Conservation (phyloP, 2,329 filamentous ascomycete species). For the Alternaria sp. region DNA sequence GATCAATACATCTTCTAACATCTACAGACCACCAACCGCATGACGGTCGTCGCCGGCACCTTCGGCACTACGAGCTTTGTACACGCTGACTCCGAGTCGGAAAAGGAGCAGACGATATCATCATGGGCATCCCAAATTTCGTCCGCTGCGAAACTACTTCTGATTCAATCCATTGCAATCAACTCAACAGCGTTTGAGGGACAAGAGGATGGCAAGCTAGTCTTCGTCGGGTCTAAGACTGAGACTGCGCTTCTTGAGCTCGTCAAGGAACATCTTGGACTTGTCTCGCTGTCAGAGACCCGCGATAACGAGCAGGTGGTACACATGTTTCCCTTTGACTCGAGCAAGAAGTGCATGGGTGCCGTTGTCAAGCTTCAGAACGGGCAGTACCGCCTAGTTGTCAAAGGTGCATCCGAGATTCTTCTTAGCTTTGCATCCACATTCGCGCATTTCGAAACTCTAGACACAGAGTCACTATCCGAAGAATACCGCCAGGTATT, state of each 20-base stretch:
- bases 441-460: slow-evolving; percentile 27
- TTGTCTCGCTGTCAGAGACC: slow-evolving; percentile 59
- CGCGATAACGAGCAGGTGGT: slow-evolving; percentile 59
- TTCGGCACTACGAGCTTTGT: slow-evolving; percentile 56
- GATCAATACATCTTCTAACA: slow-evolving; percentile 2
- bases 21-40: slow-evolving; percentile 49
- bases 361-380: slow-evolving; percentile 61
- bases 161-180: slow-evolving; percentile 46
- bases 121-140: slow-evolving; percentile 57
- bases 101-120: slow-evolving; percentile 52
- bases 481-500: slow-evolving; percentile 31
- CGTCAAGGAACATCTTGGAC: slow-evolving; percentile 61
- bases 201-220: slow-evolving; percentile 54
- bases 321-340: slow-evolving; percentile 65
- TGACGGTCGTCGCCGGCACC: slow-evolving; percentile 54
- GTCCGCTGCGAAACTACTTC: slow-evolving; percentile 42
- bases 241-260: slow-evolving; percentile 64
- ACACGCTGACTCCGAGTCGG: slow-evolving; percentile 59
- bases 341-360: slow-evolving; percentile 65
- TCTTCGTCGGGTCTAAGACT: slow-evolving; percentile 66
- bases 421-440: slow-evolving; percentile 57
- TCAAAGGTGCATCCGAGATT: slow-evolving; percentile 67
- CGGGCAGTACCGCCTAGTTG: slow-evolving; percentile 60
- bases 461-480: slow-evolving; percentile 29
- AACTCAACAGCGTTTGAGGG: slow-evolving; percentile 65